Base-by-base conservation (phyloP, 805 yeast species). In the Hanseniaspora valbyensis region DNA sequence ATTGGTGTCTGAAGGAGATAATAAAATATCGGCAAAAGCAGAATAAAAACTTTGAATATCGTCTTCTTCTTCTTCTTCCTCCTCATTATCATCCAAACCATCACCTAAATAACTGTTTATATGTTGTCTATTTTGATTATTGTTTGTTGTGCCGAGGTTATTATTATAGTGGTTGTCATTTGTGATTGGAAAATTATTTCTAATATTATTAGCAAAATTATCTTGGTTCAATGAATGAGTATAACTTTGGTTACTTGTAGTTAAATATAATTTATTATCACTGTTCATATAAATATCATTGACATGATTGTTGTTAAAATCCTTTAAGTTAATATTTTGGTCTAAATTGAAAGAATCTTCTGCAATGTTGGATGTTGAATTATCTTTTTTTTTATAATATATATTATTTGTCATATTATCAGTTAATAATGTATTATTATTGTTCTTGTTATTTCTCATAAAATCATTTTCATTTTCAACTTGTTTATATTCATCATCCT, bases 31-130 rank as follows among this genome's bases (percentile, higher is more conserved):
- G 6, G 37, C 44, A 26, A 48, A 33, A 1, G 45, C 51, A 14
- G 46, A 36, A 16, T 49, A 49, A 40, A 42, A 49, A 21, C 46
- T 49, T 16, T 36, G 28, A 22, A 41, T 42, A n/a, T 49, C 52
- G 28, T 42, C 46, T 4, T 40, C 34, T 2, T 25, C 34, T 2
- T 25, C 29, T n/a, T n/a, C 32, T 5, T 46, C 44, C 9, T 28
- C 25, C 8, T 21, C 13, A 16, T 29, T 44, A 4, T 7, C 34
- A 18, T 37, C 25, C 12, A 10, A 8, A 8, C n/a, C n/a, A 37
- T 37, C 25, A 19, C 25, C 18, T 4, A 24, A 5, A 38, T 5
- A 24, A 13, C 10, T 38, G 8, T 9, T 38, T 6, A 19, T 16
- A 19, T 19, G 18, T 13, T 26, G 41, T 19, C 16, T 16, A 19